These are phyloP conservation scores for Heliamphora pulchella DNA, from an alignment of 179 eudicot species.

Conservation along the genomic window DNA sequence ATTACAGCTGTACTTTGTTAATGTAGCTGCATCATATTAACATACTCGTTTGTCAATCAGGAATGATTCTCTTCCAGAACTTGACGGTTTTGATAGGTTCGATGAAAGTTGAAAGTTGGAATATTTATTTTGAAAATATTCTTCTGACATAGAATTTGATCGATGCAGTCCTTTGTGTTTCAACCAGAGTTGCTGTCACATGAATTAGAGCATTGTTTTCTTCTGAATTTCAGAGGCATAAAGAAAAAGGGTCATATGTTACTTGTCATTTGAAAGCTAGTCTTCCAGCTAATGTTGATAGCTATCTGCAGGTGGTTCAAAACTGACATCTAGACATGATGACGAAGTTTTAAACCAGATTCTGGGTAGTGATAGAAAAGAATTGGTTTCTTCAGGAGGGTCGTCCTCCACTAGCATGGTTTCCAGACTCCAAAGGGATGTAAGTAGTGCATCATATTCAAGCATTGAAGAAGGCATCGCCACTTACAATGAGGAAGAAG, in stretches of 20 bases:
- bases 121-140: neutral
- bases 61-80: neutral
- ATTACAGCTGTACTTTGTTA: neutral
- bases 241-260: neutral
- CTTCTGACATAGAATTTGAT: neutral
- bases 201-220: neutral
- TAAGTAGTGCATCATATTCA: constrained; percentile 31
- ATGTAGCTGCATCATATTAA: neutral
- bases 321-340: constrained; percentile 42
- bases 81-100: neutral
- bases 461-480: constrained; percentile 22
- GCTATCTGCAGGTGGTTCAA: constrained; percentile 54
- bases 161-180: neutral
- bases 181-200: neutral
- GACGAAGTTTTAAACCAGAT: constrained; percentile 57
- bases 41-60: neutral
- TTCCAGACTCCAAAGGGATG: constrained; percentile 15
- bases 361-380: constrained; percentile 47
- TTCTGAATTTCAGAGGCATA: neutral
- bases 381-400: constrained; percentile 20
- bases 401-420: constrained; percentile 8
- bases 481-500: constrained; percentile 33
- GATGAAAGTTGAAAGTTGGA: neutral
- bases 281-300: constrained; percentile 24
- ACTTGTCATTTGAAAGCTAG: constrained; percentile 2